phyloP scores from a whole-genome alignment of 768 basidiomycete genomes.

The Ephemerocybe angulata region DNA sequence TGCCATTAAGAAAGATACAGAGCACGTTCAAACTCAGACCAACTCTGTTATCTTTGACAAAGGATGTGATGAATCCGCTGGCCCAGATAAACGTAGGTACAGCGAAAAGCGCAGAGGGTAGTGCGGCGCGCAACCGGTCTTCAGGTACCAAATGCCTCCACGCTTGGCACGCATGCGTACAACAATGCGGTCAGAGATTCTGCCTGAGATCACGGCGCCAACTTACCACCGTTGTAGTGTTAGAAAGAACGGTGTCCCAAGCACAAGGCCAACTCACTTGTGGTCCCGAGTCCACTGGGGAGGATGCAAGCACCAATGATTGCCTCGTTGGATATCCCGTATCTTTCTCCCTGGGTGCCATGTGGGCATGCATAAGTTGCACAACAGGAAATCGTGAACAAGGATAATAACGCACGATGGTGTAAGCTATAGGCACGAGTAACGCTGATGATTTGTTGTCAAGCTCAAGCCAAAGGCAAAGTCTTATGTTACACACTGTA shows the following conservation, averaged over 20 bases:
- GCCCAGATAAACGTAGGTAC: slow-evolving; percentile 49
- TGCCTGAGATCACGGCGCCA: slow-evolving; percentile 58
- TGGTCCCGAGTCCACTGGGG: too few species aligned
- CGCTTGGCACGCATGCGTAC: slow-evolving; percentile 36
- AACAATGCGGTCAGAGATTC: slow-evolving; percentile 55
- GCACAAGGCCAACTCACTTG: too few species aligned
- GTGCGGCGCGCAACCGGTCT: slow-evolving; percentile 56
- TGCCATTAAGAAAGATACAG: slow-evolving; percentile 59
- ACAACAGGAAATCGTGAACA: background rate
- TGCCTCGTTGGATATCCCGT: slow-evolving; percentile 53
- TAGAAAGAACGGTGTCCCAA: background rate
- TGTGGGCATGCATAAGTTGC: background rate
- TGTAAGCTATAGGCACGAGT: slow-evolving; percentile 61
- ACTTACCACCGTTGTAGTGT: slow-evolving; percentile 31
- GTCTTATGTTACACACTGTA: slow-evolving; percentile 25
- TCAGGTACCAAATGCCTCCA: slow-evolving; percentile 64
- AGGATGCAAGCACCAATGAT: slow-evolving; percentile 58
- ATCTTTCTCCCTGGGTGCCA: slow-evolving; percentile 46
- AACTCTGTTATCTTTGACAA: slow-evolving; percentile 38
- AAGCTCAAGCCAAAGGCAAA: background rate
- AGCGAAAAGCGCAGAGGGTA: slow-evolving; percentile 39
- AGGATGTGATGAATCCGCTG: slow-evolving; percentile 49
- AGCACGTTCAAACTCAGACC: slow-evolving; percentile 51
- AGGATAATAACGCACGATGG: slow-evolving; percentile 47
- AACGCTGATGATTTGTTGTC: slow-evolving; percentile 32